Evolutionary conservation across 805 yeast genomes (phyloP).

Genomic region (Ogataea paraovalis): DNA sequence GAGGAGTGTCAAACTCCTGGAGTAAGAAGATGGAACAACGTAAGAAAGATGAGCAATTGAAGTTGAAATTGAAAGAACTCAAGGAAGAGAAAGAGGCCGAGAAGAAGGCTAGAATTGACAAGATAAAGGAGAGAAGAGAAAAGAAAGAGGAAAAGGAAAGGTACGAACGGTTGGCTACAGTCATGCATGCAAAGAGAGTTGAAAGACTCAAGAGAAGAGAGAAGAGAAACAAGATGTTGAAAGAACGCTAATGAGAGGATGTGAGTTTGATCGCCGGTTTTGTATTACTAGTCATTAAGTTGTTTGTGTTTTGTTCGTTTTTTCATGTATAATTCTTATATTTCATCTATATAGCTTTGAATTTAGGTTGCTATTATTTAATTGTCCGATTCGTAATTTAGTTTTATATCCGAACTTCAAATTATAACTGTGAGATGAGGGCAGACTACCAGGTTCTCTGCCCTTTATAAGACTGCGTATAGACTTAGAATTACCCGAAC

Average conservation of each 20-base stretch:
- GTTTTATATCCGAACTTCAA: background rate
- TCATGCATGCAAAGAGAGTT: slow-evolving; percentile 88
- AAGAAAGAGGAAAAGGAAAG: slow-evolving; percentile 87
- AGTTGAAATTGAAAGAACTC: slow-evolving; percentile 64
- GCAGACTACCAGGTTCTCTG: no score
- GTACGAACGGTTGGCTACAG: slow-evolving; percentile 72
- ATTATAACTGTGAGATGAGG: no score
- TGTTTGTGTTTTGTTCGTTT: background rate
- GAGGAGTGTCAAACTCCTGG: slow-evolving; percentile 63
- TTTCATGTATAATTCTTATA: background rate
- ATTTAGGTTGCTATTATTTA: no score
- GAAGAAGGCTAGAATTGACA: slow-evolving; percentile 49
- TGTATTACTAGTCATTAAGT: background rate
- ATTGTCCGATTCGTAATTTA: background rate
- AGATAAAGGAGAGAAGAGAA: slow-evolving; percentile 68
- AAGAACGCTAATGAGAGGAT: slow-evolving; percentile 55
- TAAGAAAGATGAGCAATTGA: slow-evolving; percentile 60
- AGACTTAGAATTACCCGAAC: no score
- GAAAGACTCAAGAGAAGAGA: slow-evolving; percentile 88
- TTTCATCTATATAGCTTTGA: no score
- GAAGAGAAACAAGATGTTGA: slow-evolving; percentile 89
- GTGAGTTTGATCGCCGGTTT: background rate
- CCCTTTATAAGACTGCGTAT: no score
- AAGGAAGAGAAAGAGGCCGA: slow-evolving; percentile 73
- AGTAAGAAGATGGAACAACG: slow-evolving; percentile 63